phyloP scores from a whole-genome alignment of 345 rosid species.

The Euphorbia pulcherrima region DNA sequence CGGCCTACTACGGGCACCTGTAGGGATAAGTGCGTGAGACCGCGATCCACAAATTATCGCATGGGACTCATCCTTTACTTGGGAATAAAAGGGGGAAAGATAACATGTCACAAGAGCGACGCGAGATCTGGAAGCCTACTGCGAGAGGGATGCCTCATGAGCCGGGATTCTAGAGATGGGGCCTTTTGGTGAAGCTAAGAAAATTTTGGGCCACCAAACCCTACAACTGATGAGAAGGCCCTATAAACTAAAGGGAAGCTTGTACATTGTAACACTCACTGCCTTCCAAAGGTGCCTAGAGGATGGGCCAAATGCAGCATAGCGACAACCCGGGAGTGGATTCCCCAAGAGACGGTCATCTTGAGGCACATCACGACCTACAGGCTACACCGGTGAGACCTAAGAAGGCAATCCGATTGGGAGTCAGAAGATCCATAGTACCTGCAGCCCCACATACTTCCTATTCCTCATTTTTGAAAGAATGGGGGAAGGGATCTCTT shows the following conservation, averaged over 20 bases:
- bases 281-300: conserved; percentile 3
- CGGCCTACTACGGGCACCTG: conserved; percentile 11
- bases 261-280: not conserved
- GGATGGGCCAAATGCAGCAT: conserved; percentile 12
- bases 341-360: not conserved
- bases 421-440: conserved; percentile 8
- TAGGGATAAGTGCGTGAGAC: conserved; percentile 20
- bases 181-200: conserved; percentile 4
- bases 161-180: conserved; percentile 19
- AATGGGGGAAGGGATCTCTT: conserved; percentile 2
- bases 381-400: not conserved
- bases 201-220: too few species aligned
- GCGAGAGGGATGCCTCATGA: conserved; percentile 9
- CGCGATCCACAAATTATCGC: conserved; percentile 10
- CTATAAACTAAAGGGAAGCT: too few species aligned
- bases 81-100: conserved; percentile 5
- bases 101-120: conserved; percentile 13
- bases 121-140: conserved; percentile 2
- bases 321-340: conserved; percentile 15
- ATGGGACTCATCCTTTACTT: conserved; percentile 9
- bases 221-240: too few species aligned
- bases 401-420: not conserved
- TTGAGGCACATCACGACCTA: not conserved
- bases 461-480: conserved; percentile 5
- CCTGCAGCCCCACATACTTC: conserved; percentile 1